Evolutionary conservation across 768 basidiomycete species (phyloP).

Genomic region (Suillus decipiens): DNA sequence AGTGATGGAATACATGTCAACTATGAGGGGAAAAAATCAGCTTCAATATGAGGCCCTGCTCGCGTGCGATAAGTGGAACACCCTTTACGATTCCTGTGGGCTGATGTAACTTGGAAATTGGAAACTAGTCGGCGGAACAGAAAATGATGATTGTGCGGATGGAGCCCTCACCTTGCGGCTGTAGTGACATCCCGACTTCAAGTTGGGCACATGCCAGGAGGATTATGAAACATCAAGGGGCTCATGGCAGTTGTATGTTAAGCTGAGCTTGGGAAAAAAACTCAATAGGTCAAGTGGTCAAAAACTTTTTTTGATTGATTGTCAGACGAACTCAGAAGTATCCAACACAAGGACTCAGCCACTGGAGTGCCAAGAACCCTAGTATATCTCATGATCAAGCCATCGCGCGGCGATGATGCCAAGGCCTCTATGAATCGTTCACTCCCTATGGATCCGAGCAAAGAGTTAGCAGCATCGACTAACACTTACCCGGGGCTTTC

Average conservation of each 20-base stretch:
- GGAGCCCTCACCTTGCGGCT: conserved; percentile 83
- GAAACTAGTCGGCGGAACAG: conserved; percentile 6
- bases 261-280: too few relatives aligned
- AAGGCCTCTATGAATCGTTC: background rate
- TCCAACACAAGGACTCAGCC: too few relatives aligned
- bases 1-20: background rate
- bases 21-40: background rate
- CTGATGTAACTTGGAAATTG: conserved; percentile 7
- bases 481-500: background rate
- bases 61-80: background rate
- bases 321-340: too few relatives aligned
- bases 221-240: too few relatives aligned
- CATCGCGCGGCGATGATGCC: background rate
- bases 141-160: background rate
- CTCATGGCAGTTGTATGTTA: too few relatives aligned
- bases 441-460: background rate
- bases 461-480: background rate
- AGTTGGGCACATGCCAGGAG: too few relatives aligned
- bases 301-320: too few relatives aligned
- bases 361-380: too few relatives aligned
- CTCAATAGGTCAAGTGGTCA: too few relatives aligned
- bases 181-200: conserved; percentile 72
- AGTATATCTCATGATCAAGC: too few relatives aligned
- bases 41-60: conserved; percentile 13
- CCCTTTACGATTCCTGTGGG: conserved; percentile 35